Base-by-base conservation (phyloP, 1,284 basidiomycete species). In the Xerocomus amazonicus region DNA sequence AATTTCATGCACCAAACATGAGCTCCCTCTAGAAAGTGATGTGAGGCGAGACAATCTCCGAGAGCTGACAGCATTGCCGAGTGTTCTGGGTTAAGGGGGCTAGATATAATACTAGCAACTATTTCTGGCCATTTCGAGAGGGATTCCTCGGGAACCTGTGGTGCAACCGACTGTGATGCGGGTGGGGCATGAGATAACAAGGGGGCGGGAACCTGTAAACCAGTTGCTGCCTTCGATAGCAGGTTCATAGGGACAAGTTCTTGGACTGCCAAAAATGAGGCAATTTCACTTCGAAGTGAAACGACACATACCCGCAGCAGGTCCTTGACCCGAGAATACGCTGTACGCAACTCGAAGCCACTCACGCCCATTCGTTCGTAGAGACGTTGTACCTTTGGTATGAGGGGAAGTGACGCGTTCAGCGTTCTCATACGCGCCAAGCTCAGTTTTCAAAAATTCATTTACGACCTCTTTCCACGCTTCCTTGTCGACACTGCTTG, bases 401-500 rank as follows among this genome's bases (percentile, higher is more conserved):
- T 61, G 35, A 56, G 56, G 44, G 47, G 55, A 17, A 47, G 44
- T 26, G 27, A 31, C 47, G 41, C 31, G 51, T 46, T 59, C 57
- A 28, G 26, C 35, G 32, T 62, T 60, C 17, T 70, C 67, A 31
- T 70, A 72, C 23, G 67, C 66, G 7, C 79, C 79, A 7, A 99
- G 73, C 65, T 98, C 97, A 19, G 81, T 77, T 35, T 81, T 79
- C 34, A 96, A 72, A 62, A 99, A 99, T 54, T 94, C 89, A 34
- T 78, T 81, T 0, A 96, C 92, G 6, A 87, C 88, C 54, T 94
- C 90, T 63, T 89, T 90, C 92, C 94, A 98, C 6, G 91, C 80
- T 31, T 96, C 92, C 59, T 90, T 91, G 66, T 96, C 96, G 45
- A 98, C 80, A 48, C 90, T 89, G 62, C 91, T 95, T 8, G 97